Conservation (phyloP, 805 yeast genomes). For the Candida qinlingensis region DNA sequence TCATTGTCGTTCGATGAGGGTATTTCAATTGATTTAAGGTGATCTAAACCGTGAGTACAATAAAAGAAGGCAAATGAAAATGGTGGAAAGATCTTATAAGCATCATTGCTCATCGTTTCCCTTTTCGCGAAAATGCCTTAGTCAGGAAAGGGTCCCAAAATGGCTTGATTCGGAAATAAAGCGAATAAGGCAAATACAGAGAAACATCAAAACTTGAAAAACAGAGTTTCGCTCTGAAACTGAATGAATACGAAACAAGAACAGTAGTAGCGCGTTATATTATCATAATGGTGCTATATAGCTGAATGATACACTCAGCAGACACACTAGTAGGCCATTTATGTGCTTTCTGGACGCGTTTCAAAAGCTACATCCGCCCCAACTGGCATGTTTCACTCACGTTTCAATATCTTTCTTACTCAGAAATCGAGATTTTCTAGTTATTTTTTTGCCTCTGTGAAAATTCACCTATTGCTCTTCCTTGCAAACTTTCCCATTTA, state of each 20-base stretch:
- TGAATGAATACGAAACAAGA: too few species aligned
- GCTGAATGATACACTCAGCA: too few species aligned
- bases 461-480: not conserved
- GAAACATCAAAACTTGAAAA: constrained; percentile 19
- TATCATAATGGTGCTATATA: too few species aligned
- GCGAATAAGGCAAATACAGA: constrained; percentile 15
- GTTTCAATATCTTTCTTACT: not conserved
- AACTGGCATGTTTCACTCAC: not conserved
- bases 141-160: not conserved
- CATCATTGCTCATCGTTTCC: not conserved
- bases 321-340: too few species aligned
- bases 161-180: not conserved
- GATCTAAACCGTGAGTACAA: not conserved
- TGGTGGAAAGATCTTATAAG: not conserved
- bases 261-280: too few species aligned
- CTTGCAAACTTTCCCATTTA: too few species aligned
- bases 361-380: too few species aligned
- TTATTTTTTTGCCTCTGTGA: not conserved
- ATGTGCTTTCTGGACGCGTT: too few species aligned
- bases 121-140: too few species aligned
- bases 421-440: not conserved
- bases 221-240: too few species aligned
- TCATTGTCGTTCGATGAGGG: not conserved
- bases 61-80: not conserved
- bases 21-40: too few species aligned